Conservation (phyloP, 2,329 filamentous ascomycete genomes). For the Raffaelea ambrosiae region DNA sequence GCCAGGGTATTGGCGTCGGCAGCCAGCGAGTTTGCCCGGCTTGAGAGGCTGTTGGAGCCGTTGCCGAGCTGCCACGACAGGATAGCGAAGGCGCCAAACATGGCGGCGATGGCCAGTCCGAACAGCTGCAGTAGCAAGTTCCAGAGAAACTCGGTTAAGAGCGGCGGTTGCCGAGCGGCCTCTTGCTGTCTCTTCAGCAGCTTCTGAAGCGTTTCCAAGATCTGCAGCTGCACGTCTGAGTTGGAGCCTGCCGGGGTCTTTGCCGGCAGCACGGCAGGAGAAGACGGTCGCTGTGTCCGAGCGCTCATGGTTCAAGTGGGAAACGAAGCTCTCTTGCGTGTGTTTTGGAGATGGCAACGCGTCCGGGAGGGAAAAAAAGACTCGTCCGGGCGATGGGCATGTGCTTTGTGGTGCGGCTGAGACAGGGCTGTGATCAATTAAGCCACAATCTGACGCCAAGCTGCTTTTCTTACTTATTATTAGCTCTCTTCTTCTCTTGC, state of each 20-base stretch:
- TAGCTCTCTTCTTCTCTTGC: too few species aligned
- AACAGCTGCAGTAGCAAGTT: background rate
- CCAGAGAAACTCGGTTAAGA: background rate
- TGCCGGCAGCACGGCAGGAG: too few species aligned
- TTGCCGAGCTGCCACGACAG: background rate
- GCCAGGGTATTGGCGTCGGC: background rate
- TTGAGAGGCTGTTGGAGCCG: background rate
- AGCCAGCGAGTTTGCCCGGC: background rate
- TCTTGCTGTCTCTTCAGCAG: background rate
- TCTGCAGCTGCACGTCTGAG: background rate
- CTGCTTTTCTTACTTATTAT: too few species aligned
- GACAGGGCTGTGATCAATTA: too few species aligned
- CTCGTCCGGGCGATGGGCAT: too few species aligned
- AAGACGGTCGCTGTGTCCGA: too few species aligned
- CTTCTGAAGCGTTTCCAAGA: background rate
- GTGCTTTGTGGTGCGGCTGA: too few species aligned
- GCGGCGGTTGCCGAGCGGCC: background rate
- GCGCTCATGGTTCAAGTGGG: too few species aligned
- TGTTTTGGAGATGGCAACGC: too few species aligned
- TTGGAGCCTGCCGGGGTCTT: background rate
- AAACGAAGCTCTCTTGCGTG: too few species aligned
- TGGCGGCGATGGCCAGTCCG: background rate
- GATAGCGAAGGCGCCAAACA: background rate
- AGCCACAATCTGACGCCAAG: too few species aligned
- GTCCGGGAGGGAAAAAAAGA: too few species aligned